A percentile compares a stretch with the other conserved stretches of the same genome.
These are phyloP conservation scores for Beta vulgaris DNA, from an alignment of 148 eudicot species.

Conservation along the genomic window DNA sequence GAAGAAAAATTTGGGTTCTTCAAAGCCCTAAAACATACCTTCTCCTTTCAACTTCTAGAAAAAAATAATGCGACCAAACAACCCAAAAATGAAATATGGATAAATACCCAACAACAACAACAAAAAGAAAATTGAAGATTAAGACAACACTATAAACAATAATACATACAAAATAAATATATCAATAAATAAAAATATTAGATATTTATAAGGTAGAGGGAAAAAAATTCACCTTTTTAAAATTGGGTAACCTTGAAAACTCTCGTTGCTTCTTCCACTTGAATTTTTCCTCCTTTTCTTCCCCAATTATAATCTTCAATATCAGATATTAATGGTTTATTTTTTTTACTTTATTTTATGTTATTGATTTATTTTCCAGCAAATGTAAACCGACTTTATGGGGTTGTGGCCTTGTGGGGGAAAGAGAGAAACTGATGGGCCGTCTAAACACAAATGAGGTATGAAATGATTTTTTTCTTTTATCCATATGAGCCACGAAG, in stretches of 20 bases:
- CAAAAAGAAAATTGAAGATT: neutral
- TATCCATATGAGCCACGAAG: too few species aligned
- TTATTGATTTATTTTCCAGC: neutral
- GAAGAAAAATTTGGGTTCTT: neutral
- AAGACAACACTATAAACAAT: neutral
- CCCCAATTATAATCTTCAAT: neutral
- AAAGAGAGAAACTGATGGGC: too few species aligned
- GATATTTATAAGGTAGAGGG: neutral
- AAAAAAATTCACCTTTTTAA: slow-evolving; percentile 15
- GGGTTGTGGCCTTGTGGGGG: too few species aligned
- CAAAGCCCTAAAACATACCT: neutral
- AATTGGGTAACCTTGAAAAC: slow-evolving; percentile 15
- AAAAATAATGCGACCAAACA: neutral
- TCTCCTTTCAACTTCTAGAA: neutral
- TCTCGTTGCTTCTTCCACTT: slow-evolving; percentile 6
- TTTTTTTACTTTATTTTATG: neutral
- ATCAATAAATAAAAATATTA: neutral
- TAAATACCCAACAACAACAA: neutral
- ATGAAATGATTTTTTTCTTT: too few species aligned
- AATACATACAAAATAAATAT: neutral
- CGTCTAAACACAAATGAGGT: too few species aligned
- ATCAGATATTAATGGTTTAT: neutral
- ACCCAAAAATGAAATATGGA: neutral
- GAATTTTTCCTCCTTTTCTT: neutral
- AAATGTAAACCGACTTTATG: too few species aligned